These are phyloP conservation scores for Rhynchospora tenuis DNA, from an alignment of 176 grass and related monocot species.

Conservation along the genomic window DNA sequence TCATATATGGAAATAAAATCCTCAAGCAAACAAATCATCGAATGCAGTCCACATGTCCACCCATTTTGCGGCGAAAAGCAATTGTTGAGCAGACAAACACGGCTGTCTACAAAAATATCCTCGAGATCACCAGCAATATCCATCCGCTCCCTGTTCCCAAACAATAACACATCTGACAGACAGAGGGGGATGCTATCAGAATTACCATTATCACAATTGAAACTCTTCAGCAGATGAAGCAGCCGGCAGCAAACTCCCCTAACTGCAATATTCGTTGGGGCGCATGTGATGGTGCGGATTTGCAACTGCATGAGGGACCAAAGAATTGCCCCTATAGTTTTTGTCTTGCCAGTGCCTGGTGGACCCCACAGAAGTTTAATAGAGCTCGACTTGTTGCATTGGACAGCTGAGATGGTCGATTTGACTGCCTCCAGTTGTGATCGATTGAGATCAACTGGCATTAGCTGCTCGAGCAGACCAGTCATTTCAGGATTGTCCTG, in stretches of 20 bases:
- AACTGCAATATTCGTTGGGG: slow-evolving; percentile 78
- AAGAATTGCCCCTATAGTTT: slow-evolving; percentile 45
- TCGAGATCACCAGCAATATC: slow-evolving; percentile 53
- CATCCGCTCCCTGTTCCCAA: slow-evolving; percentile 55
- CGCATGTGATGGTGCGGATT: slow-evolving; percentile 65
- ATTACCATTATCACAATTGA: neutral
- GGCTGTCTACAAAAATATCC: slow-evolving; percentile 74
- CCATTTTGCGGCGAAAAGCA: slow-evolving; percentile 51
- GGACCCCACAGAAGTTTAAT: slow-evolving; percentile 81
- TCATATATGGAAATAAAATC: slow-evolving; percentile 35
- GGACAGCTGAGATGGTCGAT: slow-evolving; percentile 45
- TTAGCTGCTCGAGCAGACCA: slow-evolving; percentile 26
- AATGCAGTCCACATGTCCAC: slow-evolving; percentile 42
- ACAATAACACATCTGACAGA: slow-evolving; percentile 54
- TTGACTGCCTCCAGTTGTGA: slow-evolving; percentile 49
- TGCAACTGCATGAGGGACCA: slow-evolving; percentile 49
- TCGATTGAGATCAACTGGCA: slow-evolving; percentile 47
- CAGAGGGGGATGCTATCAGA: slow-evolving; percentile 22
- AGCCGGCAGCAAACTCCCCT: slow-evolving; percentile 48
- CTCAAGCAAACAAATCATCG: slow-evolving; percentile 52
- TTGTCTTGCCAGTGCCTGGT: slow-evolving; percentile 85
- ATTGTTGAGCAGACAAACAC: slow-evolving; percentile 42
- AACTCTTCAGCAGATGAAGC: slow-evolving; percentile 42
- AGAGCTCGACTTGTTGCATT: slow-evolving; percentile 32
- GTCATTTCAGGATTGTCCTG: slow-evolving; percentile 7